Evolutionary conservation across 2,329 filamentous ascomycete species (phyloP).

Genomic region (Sarocladium kiliense): DNA sequence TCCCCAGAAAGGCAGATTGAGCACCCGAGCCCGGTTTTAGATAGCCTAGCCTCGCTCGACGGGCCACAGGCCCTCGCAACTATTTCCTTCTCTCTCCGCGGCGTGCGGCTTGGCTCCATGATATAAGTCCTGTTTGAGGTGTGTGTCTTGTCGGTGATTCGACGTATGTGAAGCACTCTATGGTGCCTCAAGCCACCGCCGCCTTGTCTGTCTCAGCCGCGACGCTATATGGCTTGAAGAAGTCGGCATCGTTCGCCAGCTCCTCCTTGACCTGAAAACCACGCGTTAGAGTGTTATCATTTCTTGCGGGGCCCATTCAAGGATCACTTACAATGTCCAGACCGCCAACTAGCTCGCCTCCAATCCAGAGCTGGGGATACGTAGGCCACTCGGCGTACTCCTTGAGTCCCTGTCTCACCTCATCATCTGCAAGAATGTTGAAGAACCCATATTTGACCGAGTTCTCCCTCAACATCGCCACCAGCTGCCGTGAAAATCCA

Average conservation of each 20-base stretch:
- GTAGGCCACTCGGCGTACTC: slow-evolving; percentile 99
- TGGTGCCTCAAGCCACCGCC: slow-evolving; percentile 20
- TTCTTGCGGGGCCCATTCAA: not conserved
- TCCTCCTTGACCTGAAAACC: slow-evolving; percentile 82
- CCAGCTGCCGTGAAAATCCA: slow-evolving; percentile 87
- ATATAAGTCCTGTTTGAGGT: not conserved
- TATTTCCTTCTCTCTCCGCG: not conserved
- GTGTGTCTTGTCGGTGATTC: not conserved
- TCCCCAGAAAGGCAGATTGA: not conserved
- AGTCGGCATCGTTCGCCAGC: slow-evolving; percentile 74
- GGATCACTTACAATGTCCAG: slow-evolving; percentile 78
- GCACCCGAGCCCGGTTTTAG: not conserved
- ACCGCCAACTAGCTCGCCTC: slow-evolving; percentile 85
- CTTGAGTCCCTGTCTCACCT: slow-evolving; percentile 93
- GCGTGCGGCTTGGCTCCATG: not conserved
- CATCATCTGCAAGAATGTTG: slow-evolving; percentile 96
- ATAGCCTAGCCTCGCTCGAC: not conserved
- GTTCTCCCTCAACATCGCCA: slow-evolving; percentile 79
- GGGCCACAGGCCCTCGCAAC: not conserved
- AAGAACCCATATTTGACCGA: slow-evolving; percentile 97
- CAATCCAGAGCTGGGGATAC: slow-evolving; percentile 90
- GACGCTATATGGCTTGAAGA: slow-evolving; percentile 70
- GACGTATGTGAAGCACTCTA: not conserved
- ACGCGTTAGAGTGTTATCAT: not conserved
- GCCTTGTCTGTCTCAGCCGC: slow-evolving; percentile 31